These are phyloP conservation scores for Pseudogymnoascus sp. DNA, from an alignment of 2,329 filamentous ascomycete species.

Conservation along the genomic window DNA sequence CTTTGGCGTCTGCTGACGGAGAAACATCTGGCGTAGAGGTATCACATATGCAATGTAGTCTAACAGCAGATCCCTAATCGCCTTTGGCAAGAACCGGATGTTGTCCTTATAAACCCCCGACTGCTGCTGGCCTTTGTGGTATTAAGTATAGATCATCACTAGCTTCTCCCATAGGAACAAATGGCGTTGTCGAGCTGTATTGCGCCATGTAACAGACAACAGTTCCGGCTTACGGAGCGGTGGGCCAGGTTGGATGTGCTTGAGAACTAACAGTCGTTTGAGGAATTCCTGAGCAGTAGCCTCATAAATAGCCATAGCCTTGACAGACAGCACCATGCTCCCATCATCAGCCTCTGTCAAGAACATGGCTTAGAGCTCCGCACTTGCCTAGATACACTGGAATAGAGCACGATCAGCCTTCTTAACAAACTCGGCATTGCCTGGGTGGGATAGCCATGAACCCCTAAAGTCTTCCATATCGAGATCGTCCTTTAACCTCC, in stretches of 20 bases:
- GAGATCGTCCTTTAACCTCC: slow-evolving; percentile 14
- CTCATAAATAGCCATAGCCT: slow-evolving; percentile 14
- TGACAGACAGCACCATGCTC: not conserved
- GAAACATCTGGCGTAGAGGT: slow-evolving; percentile 13
- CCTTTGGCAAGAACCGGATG: slow-evolving; percentile 14
- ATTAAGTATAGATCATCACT: slow-evolving; percentile 16
- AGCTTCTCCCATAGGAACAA: slow-evolving; percentile 15
- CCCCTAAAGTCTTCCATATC: slow-evolving; percentile 13
- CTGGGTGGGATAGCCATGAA: slow-evolving; percentile 12
- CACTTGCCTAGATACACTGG: not conserved
- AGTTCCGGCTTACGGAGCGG: slow-evolving; percentile 11
- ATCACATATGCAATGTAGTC: slow-evolving; percentile 14
- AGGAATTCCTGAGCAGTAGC: slow-evolving; percentile 14
- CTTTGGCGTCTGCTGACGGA: slow-evolving; percentile 3
- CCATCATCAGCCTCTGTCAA: slow-evolving; percentile 7
- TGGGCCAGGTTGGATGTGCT: not conserved
- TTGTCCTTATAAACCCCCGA: slow-evolving; percentile 16
- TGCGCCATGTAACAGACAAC: slow-evolving; percentile 13
- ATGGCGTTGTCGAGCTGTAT: slow-evolving; percentile 5
- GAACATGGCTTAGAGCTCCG: slow-evolving; percentile 14
- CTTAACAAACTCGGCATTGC: slow-evolving; percentile 15
- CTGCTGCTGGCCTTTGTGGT: slow-evolving; percentile 17
- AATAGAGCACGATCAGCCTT: slow-evolving; percentile 9
- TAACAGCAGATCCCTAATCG: slow-evolving; percentile 16
- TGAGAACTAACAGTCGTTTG: slow-evolving; percentile 10